phyloP scores from a whole-genome alignment of 2,329 filamentous ascomycete genomes.

The Esteya vermicola region DNA sequence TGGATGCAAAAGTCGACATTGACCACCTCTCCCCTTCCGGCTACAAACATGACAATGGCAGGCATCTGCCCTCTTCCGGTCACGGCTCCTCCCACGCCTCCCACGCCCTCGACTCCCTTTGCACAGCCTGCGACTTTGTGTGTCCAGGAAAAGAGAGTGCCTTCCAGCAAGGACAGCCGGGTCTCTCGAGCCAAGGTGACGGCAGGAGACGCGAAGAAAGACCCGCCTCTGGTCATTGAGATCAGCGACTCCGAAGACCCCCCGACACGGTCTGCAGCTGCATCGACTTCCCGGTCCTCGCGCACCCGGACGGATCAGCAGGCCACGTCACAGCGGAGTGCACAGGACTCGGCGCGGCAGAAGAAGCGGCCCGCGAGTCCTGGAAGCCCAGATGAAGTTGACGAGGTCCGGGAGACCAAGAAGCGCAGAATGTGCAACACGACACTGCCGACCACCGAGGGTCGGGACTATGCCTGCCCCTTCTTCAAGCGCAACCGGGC shows the following conservation, averaged over 20 bases:
- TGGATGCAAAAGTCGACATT: too few relatives aligned
- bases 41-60: background rate
- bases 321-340: too few relatives aligned
- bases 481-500: slow-evolving; percentile 24
- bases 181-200: too few relatives aligned
- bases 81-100: background rate
- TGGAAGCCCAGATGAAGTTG: background rate
- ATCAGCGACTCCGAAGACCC: too few relatives aligned
- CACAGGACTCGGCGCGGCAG: too few relatives aligned
- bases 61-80: background rate
- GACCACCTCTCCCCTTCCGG: too few relatives aligned
- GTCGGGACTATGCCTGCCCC: slow-evolving; percentile 23
- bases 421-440: slow-evolving; percentile 7
- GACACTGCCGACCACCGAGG: background rate
- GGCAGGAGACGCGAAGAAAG: too few relatives aligned
- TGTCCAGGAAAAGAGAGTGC: background rate
- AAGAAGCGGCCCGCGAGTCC: background rate
- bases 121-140: background rate
- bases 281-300: too few relatives aligned
- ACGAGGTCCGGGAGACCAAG: background rate
- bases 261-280: too few relatives aligned
- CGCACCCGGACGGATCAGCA: too few relatives aligned
- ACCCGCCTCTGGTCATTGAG: too few relatives aligned
- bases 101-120: background rate
- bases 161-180: background rate